Percentiles rank a stretch among this genome's conserved stretches.
These are phyloP conservation scores for Grigorovia transvaalensis DNA, from an alignment of 805 yeast species.

Conservation along the genomic window DNA sequence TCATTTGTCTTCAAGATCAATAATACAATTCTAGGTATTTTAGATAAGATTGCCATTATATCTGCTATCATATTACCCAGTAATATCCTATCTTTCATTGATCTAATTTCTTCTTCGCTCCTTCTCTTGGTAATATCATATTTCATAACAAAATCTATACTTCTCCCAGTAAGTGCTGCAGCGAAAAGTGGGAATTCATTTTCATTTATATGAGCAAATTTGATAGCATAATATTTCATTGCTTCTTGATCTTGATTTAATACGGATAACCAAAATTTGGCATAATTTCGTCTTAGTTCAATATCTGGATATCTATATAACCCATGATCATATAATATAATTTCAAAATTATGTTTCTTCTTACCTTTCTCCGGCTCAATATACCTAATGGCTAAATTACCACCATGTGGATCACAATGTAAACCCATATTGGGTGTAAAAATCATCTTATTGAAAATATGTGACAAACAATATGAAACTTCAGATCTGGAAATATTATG, in stretches of 20 bases:
- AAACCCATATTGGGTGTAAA: constrained; percentile 85
- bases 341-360: constrained; percentile 68
- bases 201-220: constrained; percentile 68
- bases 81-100: constrained; percentile 56
- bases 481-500: constrained; percentile 62
- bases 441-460: constrained; percentile 89
- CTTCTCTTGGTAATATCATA: constrained; percentile 51
- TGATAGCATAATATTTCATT: constrained; percentile 66
- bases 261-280: constrained; percentile 86
- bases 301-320: constrained; percentile 76
- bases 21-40: constrained; percentile 77
- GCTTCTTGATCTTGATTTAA: constrained; percentile 54
- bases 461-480: constrained; percentile 78
- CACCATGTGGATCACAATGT: constrained; percentile 98
- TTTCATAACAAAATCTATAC: constrained; percentile 61
- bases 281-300: constrained; percentile 67
- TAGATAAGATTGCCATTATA: constrained; percentile 67
- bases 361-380: constrained; percentile 15
- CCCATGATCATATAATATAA: constrained; percentile 90
- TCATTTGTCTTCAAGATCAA: constrained; percentile 90
- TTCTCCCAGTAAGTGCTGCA: constrained; percentile 92
- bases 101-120: constrained; percentile 48
- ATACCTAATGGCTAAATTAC: constrained; percentile 73
- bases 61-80: constrained; percentile 56
- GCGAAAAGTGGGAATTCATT: constrained; percentile 77